These are phyloP conservation scores for Dendrostoma leiphaemia DNA, from an alignment of 2,329 filamentous ascomycete species.

Conservation along the genomic window DNA sequence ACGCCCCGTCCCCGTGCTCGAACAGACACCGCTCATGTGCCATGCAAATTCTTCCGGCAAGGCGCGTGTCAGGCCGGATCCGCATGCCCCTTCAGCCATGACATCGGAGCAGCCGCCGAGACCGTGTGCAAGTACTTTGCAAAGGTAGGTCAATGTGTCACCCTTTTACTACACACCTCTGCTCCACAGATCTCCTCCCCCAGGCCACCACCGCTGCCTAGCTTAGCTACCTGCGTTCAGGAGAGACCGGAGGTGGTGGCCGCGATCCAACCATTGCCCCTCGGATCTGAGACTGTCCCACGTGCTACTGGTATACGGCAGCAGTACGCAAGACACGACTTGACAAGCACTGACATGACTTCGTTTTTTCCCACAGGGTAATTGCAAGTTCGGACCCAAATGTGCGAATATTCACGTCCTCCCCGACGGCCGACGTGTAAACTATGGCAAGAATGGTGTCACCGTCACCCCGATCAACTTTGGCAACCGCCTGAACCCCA, in stretches of 20 bases:
- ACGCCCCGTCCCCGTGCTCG: slow-evolving; percentile 14
- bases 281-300: background rate
- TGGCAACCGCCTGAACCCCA: slow-evolving; percentile 67
- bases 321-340: background rate
- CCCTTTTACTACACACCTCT: no score
- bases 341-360: background rate
- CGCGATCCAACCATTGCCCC: background rate
- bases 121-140: slow-evolving; percentile 98
- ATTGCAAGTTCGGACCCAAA: slow-evolving; percentile 98
- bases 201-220: background rate
- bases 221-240: slow-evolving; percentile 1
- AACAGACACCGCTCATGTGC: slow-evolving; percentile 90
- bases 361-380: slow-evolving; percentile 60
- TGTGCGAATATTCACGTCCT: slow-evolving; percentile 96
- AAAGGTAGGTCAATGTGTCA: slow-evolving; percentile 82
- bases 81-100: slow-evolving; percentile 95
- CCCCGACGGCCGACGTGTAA: slow-evolving; percentile 88
- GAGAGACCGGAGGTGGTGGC: background rate
- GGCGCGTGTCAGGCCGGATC: slow-evolving; percentile 94
- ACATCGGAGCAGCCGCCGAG: slow-evolving; percentile 78
- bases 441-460: slow-evolving; percentile 70
- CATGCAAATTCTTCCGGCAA: slow-evolving; percentile 99
- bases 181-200: background rate
- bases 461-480: slow-evolving; percentile 60
- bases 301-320: slow-evolving; percentile 17